Evolutionary conservation across 768 basidiomycete genomes (phyloP), one percentile per base, ranked within the genome.

Genomic region (Pulveroboletus frians): DNA sequence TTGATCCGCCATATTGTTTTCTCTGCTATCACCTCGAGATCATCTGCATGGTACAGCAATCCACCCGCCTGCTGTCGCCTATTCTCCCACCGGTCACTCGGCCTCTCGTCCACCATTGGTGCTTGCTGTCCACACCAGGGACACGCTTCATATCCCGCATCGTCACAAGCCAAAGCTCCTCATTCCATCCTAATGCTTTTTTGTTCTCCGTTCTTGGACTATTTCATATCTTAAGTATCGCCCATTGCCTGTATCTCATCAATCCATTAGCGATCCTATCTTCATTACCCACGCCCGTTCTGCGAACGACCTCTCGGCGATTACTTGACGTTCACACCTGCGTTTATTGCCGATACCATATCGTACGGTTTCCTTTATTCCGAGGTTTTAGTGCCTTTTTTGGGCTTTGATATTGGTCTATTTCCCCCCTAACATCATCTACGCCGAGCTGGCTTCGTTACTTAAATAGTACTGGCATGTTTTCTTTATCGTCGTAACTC

Each of bases 151-250:
- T 11, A 32, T 43, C 23, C 7, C 21, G 3, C 17, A 26, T 44
- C 11, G 11, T 34, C 43, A 13, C 14, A 15, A 14, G 30, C 18
- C 29, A 20, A 18, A 31, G 5, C 30, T 31, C 11, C 6, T 23
- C 26, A 23, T 11, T n/a, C 5, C 31, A 31, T 14, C 41, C 32
- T 49, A 43, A 55, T 54, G 0, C 11, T 43, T 46, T 37, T 49
- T 59, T 49, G 41, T 31, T 46, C n/a, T 49, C 55, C 47, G 41
- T 31, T 46, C n/a, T 50, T 54, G 55, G 49, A 59, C 59, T 54
- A 47, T 56, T 53, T 49, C 39, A 38, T 49, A 41, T 36, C 15
- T 57, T 50, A 56, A 15, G 47, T 59, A 61, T 52, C 43, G 2
- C 47, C 21, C 15, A 39, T 3, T 8, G 31, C 13, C 44, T 26